Evolutionary conservation across 306 rosid genomes (phyloP).

Genomic region (Pterocarpus macrocarpus): DNA sequence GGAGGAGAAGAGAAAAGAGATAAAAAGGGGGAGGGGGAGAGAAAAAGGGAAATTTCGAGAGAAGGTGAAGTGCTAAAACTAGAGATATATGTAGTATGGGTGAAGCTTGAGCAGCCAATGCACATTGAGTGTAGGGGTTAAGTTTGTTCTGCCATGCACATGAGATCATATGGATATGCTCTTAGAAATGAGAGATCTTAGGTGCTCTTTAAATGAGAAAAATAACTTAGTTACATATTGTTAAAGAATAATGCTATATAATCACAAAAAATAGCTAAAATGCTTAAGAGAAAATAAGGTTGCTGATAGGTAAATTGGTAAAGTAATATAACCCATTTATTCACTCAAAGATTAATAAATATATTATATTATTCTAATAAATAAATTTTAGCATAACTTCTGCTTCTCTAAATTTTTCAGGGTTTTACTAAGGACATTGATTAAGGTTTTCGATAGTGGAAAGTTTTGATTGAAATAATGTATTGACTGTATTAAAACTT

Average conservation of each 20-base stretch:
- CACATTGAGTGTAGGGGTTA: slow-evolving; percentile 51
- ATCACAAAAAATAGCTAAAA: too few species aligned
- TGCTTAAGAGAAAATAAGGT: too few species aligned
- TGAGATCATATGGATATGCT: slow-evolving; percentile 45
- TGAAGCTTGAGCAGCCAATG: slow-evolving; percentile 45
- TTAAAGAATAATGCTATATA: background rate
- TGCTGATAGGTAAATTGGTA: too few species aligned
- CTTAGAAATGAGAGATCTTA: slow-evolving; percentile 49
- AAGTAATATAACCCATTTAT: too few species aligned
- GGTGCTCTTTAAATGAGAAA: background rate
- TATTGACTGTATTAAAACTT: too few species aligned
- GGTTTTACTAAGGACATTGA: too few species aligned
- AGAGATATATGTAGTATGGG: slow-evolving; percentile 49
- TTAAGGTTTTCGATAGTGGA: too few species aligned
- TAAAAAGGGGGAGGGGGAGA: background rate
- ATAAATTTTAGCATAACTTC: too few species aligned
- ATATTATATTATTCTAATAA: too few species aligned
- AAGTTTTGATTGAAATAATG: too few species aligned
- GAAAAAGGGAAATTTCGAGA: slow-evolving; percentile 11
- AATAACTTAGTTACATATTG: background rate
- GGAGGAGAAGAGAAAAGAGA: slow-evolving; percentile 16
- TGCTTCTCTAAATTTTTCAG: too few species aligned
- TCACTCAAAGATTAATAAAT: too few species aligned
- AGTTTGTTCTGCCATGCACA: slow-evolving; percentile 46
- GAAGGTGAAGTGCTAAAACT: slow-evolving; percentile 39